These are phyloP conservation scores for Huiozyma naganishii DNA, from an alignment of 805 yeast species.

Conservation along the genomic window DNA sequence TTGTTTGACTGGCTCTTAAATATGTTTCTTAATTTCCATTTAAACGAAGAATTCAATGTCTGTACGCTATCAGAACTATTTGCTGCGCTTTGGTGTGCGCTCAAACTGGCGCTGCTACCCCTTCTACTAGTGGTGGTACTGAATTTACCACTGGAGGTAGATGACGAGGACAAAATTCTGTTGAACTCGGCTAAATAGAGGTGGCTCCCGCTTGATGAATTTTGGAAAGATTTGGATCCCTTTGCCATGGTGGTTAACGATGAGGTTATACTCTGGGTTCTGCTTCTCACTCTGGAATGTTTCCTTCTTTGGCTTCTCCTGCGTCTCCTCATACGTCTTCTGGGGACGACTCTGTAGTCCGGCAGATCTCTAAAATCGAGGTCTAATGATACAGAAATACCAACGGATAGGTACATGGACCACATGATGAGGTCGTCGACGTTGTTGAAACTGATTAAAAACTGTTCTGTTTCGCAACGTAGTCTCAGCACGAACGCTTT, in stretches of 20 bases:
- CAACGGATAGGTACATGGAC: conserved; percentile 63
- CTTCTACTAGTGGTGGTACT: no score
- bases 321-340: conserved; percentile 53
- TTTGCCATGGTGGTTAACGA: not conserved
- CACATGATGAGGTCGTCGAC: conserved; percentile 65
- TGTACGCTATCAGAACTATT: no score
- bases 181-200: no score
- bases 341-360: conserved; percentile 67
- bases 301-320: conserved; percentile 30
- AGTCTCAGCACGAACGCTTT: conserved; percentile 57
- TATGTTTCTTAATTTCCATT: no score
- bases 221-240: not conserved
- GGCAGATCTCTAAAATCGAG: conserved; percentile 63
- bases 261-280: conserved; percentile 1
- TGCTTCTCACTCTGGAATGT: not conserved
- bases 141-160: no score
- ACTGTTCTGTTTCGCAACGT: conserved; percentile 76
- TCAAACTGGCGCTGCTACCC: no score
- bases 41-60: no score
- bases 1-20: no score
- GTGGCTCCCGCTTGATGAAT: no score
- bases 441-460: conserved; percentile 52
- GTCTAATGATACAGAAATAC: conserved; percentile 73
- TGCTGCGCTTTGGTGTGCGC: no score
- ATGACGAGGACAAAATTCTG: no score